phyloP scores from a whole-genome alignment of 1,284 basidiomycete genomes.

The Rhodotorula sp. region DNA sequence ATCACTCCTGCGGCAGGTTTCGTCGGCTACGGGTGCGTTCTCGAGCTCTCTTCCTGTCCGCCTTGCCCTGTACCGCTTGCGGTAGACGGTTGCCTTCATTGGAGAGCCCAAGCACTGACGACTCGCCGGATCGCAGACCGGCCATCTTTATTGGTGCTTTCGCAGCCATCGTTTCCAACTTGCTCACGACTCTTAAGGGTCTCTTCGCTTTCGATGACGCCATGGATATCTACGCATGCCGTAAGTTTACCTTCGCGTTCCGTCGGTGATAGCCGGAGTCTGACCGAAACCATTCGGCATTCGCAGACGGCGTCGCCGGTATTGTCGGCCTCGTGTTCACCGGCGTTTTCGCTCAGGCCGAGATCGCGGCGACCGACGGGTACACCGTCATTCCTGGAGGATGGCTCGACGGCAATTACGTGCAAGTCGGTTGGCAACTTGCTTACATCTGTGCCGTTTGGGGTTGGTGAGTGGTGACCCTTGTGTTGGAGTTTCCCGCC shows the following conservation, averaged over 20 bases:
- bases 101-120: background rate
- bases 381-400: conserved; percentile 61
- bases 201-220: conserved; percentile 65
- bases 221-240: conserved; percentile 33
- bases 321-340: conserved; percentile 81
- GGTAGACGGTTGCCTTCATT: no score
- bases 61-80: no score
- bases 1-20: conserved; percentile 56
- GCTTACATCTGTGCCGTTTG: conserved; percentile 72
- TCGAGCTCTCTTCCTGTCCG: background rate
- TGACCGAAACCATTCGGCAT: no score
- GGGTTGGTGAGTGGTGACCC: conserved; percentile 48
- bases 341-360: conserved; percentile 72
- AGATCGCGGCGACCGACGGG: conserved; percentile 72
- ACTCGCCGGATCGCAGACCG: conserved; percentile 46
- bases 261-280: background rate
- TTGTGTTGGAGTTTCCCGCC: no score
- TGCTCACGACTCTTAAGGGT: conserved; percentile 74
- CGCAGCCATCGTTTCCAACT: conserved; percentile 74
- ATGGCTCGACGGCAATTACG: conserved; percentile 65
- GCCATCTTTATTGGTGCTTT: conserved; percentile 71
- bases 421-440: conserved; percentile 77
- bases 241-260: conserved; percentile 4
- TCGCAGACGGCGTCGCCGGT: conserved; percentile 71
- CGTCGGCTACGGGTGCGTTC: conserved; percentile 54